Base-by-base conservation (phyloP, 768 basidiomycete genomes). In the Tulasnella sp. region DNA sequence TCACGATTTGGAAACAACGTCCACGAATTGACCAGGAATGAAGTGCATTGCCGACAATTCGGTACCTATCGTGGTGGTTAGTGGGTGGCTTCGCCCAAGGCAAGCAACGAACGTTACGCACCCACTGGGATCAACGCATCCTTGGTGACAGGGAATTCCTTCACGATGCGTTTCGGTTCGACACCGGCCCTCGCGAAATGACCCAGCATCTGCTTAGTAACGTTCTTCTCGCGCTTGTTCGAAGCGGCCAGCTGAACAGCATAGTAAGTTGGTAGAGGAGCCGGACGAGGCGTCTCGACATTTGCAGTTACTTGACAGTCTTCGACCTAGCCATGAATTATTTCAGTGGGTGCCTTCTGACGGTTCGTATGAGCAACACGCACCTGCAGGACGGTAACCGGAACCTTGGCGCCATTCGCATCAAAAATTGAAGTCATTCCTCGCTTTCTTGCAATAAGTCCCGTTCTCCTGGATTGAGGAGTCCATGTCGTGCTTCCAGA, bases 371-470 rank as follows among this genome's bases (percentile, higher is more conserved):
- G 34, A n/a, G 31, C 42, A 22, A 12, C 36, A 79, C 87, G 79
- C 79, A 95, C 97, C 88, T 99, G 96, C 52, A 99, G 88, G 69
- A 99, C 90, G 0, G 97, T 99, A 37, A 97, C 94, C 1, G 97
- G 97, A 79, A 92, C 86, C 70, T 93, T 87, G 42, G 89, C 89
- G 34, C 97, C 97, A 76, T 94, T 91, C 82, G 92, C 88, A 81
- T 96, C 93, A 93, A 94, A 99, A 81, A 99, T 84, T 17, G 89
- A 89, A 12, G 93, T 92, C 97, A 99, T 99, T 67, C 97, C 97
- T 75, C 94, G 90, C 86, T 99, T 99, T 76, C 91, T 88, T 34
- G 95, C 97, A 82, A 99, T 91, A 78, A 97, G 86, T 9, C 97
- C 97, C 0, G 96, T 97, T 76, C 97, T 88, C 78, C 92, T 88